These are phyloP conservation scores for Leishmania major DNA, from an alignment of 208 protist species.

Conservation along the genomic window DNA sequence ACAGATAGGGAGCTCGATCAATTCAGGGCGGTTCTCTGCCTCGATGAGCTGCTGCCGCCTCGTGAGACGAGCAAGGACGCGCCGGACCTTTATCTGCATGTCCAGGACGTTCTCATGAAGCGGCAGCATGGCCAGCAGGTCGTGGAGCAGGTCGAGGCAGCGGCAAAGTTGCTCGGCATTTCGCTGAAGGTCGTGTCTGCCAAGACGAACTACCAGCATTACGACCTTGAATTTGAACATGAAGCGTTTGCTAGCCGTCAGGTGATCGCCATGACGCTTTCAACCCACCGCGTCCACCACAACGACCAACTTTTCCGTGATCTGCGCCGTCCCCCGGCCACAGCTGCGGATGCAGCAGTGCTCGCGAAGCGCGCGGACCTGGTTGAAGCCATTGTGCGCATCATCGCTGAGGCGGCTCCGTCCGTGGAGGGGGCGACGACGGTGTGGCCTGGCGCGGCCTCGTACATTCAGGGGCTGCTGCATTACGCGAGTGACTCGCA, in stretches of 20 bases:
- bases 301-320: conserved; percentile 74
- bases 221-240: conserved; percentile 86
- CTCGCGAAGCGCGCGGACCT: conserved; percentile 57
- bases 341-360: conserved; percentile 20
- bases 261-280: conserved; percentile 78
- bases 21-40: conserved; percentile 58
- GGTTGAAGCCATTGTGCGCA: conserved; percentile 60
- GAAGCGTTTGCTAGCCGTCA: conserved; percentile 78
- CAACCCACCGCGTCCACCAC: conserved; percentile 48
- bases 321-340: conserved; percentile 29
- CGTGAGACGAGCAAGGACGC: conserved; percentile 16
- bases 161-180: conserved; percentile 43
- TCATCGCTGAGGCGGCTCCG: conserved; percentile 24
- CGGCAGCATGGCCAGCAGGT: conserved; percentile 49
- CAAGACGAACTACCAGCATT: conserved; percentile 85
- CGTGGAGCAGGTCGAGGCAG: conserved; percentile 48
- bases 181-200: conserved; percentile 52
- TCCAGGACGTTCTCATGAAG: conserved; percentile 66
- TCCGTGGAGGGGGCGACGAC: not conserved
- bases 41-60: conserved; percentile 71
- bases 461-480: conserved; percentile 66
- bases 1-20: conserved; percentile 55
- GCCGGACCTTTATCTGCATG: conserved; percentile 72
- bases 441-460: conserved; percentile 43
- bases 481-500: conserved; percentile 38